Evolutionary conservation across 108 stramenopile species (phyloP).

Genomic region (Cylindrotheca closterium): DNA sequence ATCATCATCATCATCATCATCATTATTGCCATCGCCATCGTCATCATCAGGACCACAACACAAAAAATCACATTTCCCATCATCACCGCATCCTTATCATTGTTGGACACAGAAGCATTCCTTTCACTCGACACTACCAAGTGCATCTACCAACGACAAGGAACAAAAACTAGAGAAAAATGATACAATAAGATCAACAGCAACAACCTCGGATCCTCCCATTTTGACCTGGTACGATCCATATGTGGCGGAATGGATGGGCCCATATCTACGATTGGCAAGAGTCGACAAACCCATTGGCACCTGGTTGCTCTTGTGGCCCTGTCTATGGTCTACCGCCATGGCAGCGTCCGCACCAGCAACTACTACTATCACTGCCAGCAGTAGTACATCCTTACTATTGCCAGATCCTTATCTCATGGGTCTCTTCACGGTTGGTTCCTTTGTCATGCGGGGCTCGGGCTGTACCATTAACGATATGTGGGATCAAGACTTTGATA

Average conservation of each 20-base stretch:
- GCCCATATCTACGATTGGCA: conserved; percentile 78
- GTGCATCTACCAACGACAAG: no score
- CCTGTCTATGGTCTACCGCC: conserved; percentile 81
- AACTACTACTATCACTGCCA: neutral
- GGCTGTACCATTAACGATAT: conserved; percentile 99
- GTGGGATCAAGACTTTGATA: conserved; percentile 94
- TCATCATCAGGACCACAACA: no score
- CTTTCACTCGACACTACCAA: no score
- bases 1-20: no score
- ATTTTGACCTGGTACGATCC: conserved; percentile 51
- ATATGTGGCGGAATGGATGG: conserved; percentile 28
- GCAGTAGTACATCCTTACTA: neutral
- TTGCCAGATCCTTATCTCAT: conserved; percentile 46
- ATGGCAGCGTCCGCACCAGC: conserved; percentile 46
- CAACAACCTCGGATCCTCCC: conserved; percentile 40
- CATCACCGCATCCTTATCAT: no score
- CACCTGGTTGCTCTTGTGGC: conserved; percentile 83
- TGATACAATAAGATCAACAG: no score
- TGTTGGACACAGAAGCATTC: no score
- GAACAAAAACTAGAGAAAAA: no score
- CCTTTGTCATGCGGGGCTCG: conserved; percentile 93
- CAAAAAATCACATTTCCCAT: no score
- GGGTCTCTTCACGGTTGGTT: conserved; percentile 71
- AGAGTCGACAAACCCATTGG: conserved; percentile 89
- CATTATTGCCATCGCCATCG: no score